Base-by-base conservation (phyloP, 108 stramenopile species). In the Cyclotella sp. region DNA sequence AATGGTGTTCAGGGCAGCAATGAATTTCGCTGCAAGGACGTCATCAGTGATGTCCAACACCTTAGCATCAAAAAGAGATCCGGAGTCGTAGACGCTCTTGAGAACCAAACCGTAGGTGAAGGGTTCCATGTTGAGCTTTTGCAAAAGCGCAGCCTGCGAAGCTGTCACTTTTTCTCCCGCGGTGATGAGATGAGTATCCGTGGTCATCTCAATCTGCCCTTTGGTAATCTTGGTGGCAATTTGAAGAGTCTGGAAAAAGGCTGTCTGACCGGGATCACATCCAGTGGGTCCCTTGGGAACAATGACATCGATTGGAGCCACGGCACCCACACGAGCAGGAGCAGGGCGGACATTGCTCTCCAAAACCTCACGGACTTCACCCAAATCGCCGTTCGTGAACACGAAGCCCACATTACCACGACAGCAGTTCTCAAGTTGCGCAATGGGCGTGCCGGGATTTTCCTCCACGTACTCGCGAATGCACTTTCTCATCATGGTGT, bases 181-280 rank as follows among this genome's bases (percentile, higher is more conserved):
- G 42, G 81, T 71, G 68, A 99, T 96, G 65, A 99, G 92, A 59
- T 95, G 82, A 22, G 97, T 95, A 75, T 95, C 94, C 79, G 90
- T 93, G 59, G 95, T 96, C 87, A 99, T 99, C 89, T 99, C 99
- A 87, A 99, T 99, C 82, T 93, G 95, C 59, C 95, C 95, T 60
- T 82, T 86, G 71, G 93, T 87, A 91, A 96, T 99, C 94, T 99
- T 99, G 87, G 99, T 99, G 66, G 97, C 91, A 80, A 99, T 98
- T 79, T 98, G 96, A 57, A 98, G 88, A 73, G 97, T 98, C 76
- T 99, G 99, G 97, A 99, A 99, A 81, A 98, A 99, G 34, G 97
- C 93, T 63, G 99, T 99, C 86, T 99, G 98, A 76, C 98, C 99
- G 49, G 99, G 99, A 95, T 99, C 99, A 81, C 98, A 98, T 62